phyloP scores from a whole-genome alignment of 768 basidiomycete species.

The Leccinum variicolor region DNA sequence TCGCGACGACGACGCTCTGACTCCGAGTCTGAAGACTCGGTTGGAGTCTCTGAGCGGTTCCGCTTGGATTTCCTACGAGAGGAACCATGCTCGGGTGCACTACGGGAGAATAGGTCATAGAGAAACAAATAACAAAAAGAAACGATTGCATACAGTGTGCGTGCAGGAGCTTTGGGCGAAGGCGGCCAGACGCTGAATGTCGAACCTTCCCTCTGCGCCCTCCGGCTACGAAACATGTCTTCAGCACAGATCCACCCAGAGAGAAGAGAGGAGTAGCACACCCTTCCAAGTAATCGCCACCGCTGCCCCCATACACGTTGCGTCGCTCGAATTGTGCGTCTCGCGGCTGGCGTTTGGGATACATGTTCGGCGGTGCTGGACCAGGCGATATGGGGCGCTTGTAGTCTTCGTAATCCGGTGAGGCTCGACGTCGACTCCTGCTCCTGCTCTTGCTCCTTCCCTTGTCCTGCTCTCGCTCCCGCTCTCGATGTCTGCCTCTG shows the following conservation, averaged over 20 bases:
- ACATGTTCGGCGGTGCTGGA: slow-evolving; percentile 51
- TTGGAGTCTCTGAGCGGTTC: slow-evolving; percentile 44
- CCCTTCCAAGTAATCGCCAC: slow-evolving; percentile 66
- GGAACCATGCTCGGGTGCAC: slow-evolving; percentile 51
- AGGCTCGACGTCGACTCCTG: slow-evolving; percentile 37
- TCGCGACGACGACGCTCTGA: slow-evolving; percentile 56
- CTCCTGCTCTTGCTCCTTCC: slow-evolving; percentile 15
- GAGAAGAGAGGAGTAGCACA: slow-evolving; percentile 29
- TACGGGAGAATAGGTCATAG: slow-evolving; percentile 24
- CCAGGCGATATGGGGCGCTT: slow-evolving; percentile 39
- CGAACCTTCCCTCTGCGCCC: slow-evolving; percentile 58
- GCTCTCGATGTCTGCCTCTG: slow-evolving; percentile 21
- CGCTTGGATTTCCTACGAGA: slow-evolving; percentile 60
- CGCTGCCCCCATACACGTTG: slow-evolving; percentile 31
- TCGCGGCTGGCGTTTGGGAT: slow-evolving; percentile 36
- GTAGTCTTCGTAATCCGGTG: slow-evolving; percentile 64
- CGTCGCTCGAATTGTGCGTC: slow-evolving; percentile 19
- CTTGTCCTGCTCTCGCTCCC: slow-evolving; percentile 14
- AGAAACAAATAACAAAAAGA: background rate
- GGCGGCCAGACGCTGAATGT: slow-evolving; percentile 74
- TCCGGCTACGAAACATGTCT: slow-evolving; percentile 48
- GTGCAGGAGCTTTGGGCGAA: slow-evolving; percentile 68
- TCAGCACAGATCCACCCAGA: background rate
- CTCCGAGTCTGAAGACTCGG: slow-evolving; percentile 47
- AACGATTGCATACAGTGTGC: slow-evolving; percentile 46